Conservation (phyloP, 2,329 filamentous ascomycete genomes). For the Stromatinia cepivora region DNA sequence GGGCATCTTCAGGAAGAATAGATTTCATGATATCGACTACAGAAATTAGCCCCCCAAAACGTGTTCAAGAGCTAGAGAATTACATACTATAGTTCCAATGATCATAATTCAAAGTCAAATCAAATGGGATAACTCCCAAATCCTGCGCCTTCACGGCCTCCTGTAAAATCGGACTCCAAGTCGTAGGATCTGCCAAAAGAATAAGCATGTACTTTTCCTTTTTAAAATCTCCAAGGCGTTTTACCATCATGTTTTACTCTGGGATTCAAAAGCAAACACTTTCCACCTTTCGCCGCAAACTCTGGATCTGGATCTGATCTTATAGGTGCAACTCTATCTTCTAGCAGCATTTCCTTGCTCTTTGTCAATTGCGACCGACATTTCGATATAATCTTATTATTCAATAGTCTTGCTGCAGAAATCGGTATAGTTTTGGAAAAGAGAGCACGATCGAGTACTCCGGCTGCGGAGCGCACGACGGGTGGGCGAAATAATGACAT, state of each 20-base stretch:
- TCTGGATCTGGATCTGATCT: conserved; percentile 59
- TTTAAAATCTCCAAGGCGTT: neutral
- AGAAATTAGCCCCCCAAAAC: neutral
- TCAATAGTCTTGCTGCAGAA: conserved; percentile 74
- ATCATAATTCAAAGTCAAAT: conserved; percentile 75
- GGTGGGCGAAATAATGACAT: conserved; percentile 74
- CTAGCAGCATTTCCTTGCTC: conserved; percentile 63
- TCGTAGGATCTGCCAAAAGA: conserved; percentile 59
- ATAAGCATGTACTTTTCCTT: neutral
- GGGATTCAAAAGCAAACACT: conserved; percentile 61
- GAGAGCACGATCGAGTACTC: conserved; percentile 76
- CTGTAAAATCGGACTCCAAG: conserved; percentile 71
- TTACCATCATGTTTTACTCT: conserved; percentile 54
- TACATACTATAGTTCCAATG: conserved; percentile 78
- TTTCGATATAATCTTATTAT: conserved; percentile 71
- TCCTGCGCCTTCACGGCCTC: conserved; percentile 69
- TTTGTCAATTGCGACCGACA: conserved; percentile 66
- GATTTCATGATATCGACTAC: conserved; percentile 71
- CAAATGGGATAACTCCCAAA: conserved; percentile 71
- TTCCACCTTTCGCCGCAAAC: conserved; percentile 56
- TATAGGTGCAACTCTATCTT: conserved; percentile 65
- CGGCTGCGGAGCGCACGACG: conserved; percentile 65
- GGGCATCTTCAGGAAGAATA: conserved; percentile 75
- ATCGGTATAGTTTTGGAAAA: conserved; percentile 77
- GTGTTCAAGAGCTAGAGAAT: neutral